Evolutionary conservation across 306 rosid species (phyloP), one percentile per base, ranked within the genome.

Genomic region (Benincasa hispida): DNA sequence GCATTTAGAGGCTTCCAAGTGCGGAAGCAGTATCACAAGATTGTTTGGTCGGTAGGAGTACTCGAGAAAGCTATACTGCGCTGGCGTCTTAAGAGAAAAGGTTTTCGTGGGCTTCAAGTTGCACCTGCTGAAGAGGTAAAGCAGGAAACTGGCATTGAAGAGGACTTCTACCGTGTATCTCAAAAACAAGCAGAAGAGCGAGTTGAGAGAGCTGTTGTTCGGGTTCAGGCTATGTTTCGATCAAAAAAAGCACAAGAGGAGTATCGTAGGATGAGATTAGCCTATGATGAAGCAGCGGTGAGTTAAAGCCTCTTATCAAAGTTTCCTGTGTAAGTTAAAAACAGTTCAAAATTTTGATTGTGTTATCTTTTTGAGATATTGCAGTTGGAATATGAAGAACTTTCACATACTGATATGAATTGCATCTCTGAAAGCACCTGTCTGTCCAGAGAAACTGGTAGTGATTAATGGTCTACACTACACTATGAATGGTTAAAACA

Each of bases 241-340:
- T 95, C 99, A 2, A 92, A 84, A 84, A 87, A 95, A 86, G 99
- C 93, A 17, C 99, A 92, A 81, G 84, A 82, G 84, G 97, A 95
- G n/a, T 95, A 95, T 80, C 87, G 90, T 59, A 87, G 91, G 81
- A 89, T 95, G 97, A 95, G 91, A 85, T 57, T 95, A 69, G 74
- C 98, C 57, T 94, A 86, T 69, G 11, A 59, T 70, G 83, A 88
- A 88, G 97, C 92, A 70, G 87, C 57, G 88, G 99, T 90, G 62
- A 79, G 84, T 81, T 65, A 51, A 37, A n/a, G 4, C 13, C 28
- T 57, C 45, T 41, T 57, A 19, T 51, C 27, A 5, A 39, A 50
- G 39, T 77, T 77, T 48, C 54, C 12, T 37, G 9, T 30, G 63
- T 25, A 56, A 8, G n/a, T 57, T 45, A 2, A 25, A 25, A 25